These are phyloP conservation scores for Coriaria nepalensis DNA, from an alignment of 306 rosid species.

Conservation along the genomic window DNA sequence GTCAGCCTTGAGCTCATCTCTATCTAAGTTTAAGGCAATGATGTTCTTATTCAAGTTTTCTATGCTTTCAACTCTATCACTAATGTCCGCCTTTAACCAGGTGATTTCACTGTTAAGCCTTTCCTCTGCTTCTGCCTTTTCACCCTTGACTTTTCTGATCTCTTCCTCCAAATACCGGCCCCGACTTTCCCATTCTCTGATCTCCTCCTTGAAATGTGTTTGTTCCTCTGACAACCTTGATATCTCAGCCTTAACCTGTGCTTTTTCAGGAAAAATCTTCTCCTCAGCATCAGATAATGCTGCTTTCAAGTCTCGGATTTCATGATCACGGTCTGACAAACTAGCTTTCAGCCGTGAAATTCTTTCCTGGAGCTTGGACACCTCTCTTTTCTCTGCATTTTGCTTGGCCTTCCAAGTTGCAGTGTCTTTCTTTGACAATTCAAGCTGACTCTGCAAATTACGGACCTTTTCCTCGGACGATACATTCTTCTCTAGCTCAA, in stretches of 20 bases:
- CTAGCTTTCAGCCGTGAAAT: constrained; percentile 50
- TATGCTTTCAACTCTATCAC: constrained; percentile 23
- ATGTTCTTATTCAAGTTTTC: constrained; percentile 32
- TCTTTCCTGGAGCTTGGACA: constrained; percentile 61
- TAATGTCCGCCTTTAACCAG: constrained; percentile 34
- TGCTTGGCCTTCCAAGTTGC: constrained; percentile 51
- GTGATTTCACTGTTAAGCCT: constrained; percentile 33
- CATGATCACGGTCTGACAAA: constrained; percentile 64
- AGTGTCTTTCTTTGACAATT: constrained; percentile 43
- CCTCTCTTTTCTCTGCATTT: constrained; percentile 66
- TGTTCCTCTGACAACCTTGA: constrained; percentile 36
- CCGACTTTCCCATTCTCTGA: constrained; percentile 54
- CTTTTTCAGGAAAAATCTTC: constrained; percentile 91
- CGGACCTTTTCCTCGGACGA: constrained; percentile 44
- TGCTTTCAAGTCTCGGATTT: constrained; percentile 68
- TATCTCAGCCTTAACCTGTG: constrained; percentile 67
- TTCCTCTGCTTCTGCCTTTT: constrained; percentile 37
- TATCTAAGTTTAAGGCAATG: constrained; percentile 29
- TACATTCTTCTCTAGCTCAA: constrained; percentile 34
- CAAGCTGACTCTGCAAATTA: constrained; percentile 53
- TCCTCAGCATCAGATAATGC: constrained; percentile 90
- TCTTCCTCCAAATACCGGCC: constrained; percentile 72
- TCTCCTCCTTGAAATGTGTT: constrained; percentile 30
- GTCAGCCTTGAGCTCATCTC: constrained; percentile 34
- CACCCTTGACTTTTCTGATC: constrained; percentile 55